Evolutionary conservation across 768 basidiomycete species (phyloP), one percentile per base, ranked within the genome.

Genomic region (Russula virescens): DNA sequence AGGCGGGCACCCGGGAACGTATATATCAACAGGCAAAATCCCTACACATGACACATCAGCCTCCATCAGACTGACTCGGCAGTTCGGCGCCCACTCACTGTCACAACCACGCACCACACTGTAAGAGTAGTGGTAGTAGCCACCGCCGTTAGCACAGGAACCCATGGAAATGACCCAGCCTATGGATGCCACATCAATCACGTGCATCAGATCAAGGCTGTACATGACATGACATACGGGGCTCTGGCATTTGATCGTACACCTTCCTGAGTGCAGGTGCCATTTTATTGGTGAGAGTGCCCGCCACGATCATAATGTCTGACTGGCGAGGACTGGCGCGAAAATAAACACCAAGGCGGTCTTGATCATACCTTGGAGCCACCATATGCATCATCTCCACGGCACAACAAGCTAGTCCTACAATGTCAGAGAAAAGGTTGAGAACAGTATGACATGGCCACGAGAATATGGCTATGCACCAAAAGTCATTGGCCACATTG

Each of bases 341-440:
- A 80, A 99, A 99, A 46, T 98, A 91, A 61, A 98, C 87, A 66
- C 97, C 97, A 35, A 99, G 79, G 64, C 97, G 85, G 74, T 99
- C 97, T 74, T 98, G 97, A 75, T 99, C 97, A 74, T 98, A 99
- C 61, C 97, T 87, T 19, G 97, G 92, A 47, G 97, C 95, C 54
- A 97, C 97, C 94, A 98, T 96, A 79, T 99, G 97, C 95, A 97
- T 98, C 90, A 93, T 92, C 78, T 99, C 97, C 35, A 99, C 97
- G 25, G 97, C 97, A 75, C 97, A 99, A 75, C 97, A 99, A 5
- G 97, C 97, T 55, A 99, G 84, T 77, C 96, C 94, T 90, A 66
- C 7, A 14, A 23, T 35, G n/a, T 38, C 13, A 16, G 47, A 26
- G n/a, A 5, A 23, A 14, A 34, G 11, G 21, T 60, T 53, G 43